Conservation (phyloP, 2,329 filamentous ascomycete genomes). For the Sporothrix euskadiensis region DNA sequence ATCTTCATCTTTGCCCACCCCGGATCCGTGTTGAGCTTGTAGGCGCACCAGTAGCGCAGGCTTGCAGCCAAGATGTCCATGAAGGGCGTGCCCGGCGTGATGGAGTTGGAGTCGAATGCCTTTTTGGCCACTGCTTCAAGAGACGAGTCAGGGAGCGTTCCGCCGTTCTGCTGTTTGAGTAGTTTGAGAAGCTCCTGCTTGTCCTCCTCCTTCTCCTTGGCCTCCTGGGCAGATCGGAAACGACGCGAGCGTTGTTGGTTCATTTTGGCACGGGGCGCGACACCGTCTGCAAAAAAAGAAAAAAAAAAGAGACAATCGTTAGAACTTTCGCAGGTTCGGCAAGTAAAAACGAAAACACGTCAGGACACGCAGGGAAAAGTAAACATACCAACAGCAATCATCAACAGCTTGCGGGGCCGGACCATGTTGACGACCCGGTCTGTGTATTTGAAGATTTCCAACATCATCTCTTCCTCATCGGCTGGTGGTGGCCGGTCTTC, state of each 20-base stretch:
- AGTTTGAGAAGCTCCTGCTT: conserved; percentile 85
- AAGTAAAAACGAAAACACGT: not conserved
- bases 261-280: conserved; percentile 98
- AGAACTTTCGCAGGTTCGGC: not conserved
- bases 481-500: conserved; percentile 88
- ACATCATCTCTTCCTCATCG: conserved; percentile 99
- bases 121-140: conserved; percentile 71
- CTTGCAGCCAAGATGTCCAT: conserved; percentile 94
- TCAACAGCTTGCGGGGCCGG: conserved; percentile 87
- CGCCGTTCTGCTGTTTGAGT: conserved; percentile 74
- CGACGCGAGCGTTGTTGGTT: conserved; percentile 97
- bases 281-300: conserved; percentile 67
- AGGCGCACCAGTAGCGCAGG: conserved; percentile 93
- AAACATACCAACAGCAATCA: conserved; percentile 88
- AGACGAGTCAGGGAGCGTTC: conserved; percentile 61
- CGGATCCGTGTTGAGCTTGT: conserved; percentile 96
- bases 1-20: conserved; percentile 95
- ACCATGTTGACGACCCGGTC: conserved; percentile 99
- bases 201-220: conserved; percentile 88
- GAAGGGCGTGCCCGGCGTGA: conserved; percentile 95
- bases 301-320: not conserved
- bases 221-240: conserved; percentile 92
- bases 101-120: conserved; percentile 84
- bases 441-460: conserved; percentile 98
- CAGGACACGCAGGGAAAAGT: conserved; percentile 29